Evolutionary conservation across 805 yeast species (phyloP), one percentile per base, ranked within the genome.

Genomic region (Teunomyces aglyptinius): DNA sequence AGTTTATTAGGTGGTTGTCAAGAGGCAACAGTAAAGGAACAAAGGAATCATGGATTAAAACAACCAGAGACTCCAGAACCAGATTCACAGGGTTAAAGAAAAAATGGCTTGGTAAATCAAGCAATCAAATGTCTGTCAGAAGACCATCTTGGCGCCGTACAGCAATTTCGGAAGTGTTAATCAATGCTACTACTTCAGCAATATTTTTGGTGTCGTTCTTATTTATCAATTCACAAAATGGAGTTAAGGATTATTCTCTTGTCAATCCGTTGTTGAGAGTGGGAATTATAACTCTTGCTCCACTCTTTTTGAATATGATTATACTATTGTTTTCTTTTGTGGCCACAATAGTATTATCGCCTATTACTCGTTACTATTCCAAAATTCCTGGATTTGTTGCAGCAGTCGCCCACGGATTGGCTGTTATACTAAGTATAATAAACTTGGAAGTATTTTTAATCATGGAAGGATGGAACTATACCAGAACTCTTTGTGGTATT

Each of bases 161-260:
- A n/a, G 29, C 40, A 15, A n/a, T 16, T 12, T 20, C 47, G 4
- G 47, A 47, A 24, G 49, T 47, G 6, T 5, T 43, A 12, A 10
- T 47, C 3, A 46, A 46, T 12, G 8, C 41, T 7, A 10, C 19
- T 15, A 28, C 20, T 11, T 31, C 46, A 13, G 12, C 34, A 6
- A 13, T 41, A n/a, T 22, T 13, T 8, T 35, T 85, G 47, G 67
- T 83, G 44, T 91, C 96, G 0, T 92, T 81, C 64, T 72, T 83
- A 44, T 92, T 86, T 58, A 84, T 87, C 57, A 91, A 90, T 65
- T 76, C 96, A 1, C 97, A 89, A 69, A 88, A 84, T 28, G 97
- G 97, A 26, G 96, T 89, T 0, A 27, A 28, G 18, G 44, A 50
- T 7, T 59, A 60, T 50, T 55, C 41, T 55, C 65, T 44, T 68